Conservation (phyloP, 1,284 basidiomycete species). For the Puccinia novopanici region DNA sequence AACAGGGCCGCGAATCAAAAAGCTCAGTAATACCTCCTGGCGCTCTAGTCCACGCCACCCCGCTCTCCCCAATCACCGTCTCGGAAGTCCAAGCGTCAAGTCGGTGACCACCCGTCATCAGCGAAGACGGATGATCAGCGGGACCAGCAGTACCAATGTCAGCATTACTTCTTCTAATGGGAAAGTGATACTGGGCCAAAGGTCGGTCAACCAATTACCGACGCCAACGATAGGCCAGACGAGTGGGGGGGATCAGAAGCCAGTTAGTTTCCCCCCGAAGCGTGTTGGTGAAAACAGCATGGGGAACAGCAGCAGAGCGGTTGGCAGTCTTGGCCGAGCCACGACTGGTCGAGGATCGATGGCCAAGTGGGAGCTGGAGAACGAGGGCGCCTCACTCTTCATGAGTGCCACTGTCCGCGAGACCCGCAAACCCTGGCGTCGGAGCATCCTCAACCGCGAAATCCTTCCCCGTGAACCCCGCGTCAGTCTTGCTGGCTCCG, state of each 20-base stretch:
- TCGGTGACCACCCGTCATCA: background rate
- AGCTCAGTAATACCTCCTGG: conserved; percentile 9
- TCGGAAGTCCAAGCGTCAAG: conserved; percentile 7
- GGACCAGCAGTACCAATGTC: conserved; percentile 11
- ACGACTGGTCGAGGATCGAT: background rate
- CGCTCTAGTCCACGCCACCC: conserved; percentile 6
- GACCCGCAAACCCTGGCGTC: conserved; percentile 8
- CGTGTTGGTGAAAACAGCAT: background rate
- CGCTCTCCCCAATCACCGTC: conserved; percentile 3
- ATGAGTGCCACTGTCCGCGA: conserved; percentile 8
- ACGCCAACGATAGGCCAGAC: background rate
- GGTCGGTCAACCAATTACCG: conserved; percentile 31
- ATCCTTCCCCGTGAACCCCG: background rate
- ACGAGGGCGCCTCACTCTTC: background rate
- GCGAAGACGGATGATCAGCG: conserved; percentile 18
- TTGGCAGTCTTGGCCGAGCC: background rate
- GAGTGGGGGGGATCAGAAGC: conserved; percentile 11
- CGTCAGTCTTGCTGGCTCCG: background rate
- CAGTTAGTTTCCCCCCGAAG: background rate
- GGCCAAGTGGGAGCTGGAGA: background rate
- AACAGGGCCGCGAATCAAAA: conserved; percentile 5
- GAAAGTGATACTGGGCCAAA: conserved; percentile 10
- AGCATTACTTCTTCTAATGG: conserved; percentile 13
- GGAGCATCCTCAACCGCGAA: conserved; percentile 16
- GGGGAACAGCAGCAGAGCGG: background rate